phyloP scores from a whole-genome alignment of 2,329 filamentous ascomycete species.

The Chrysoporthe cubensis region DNA sequence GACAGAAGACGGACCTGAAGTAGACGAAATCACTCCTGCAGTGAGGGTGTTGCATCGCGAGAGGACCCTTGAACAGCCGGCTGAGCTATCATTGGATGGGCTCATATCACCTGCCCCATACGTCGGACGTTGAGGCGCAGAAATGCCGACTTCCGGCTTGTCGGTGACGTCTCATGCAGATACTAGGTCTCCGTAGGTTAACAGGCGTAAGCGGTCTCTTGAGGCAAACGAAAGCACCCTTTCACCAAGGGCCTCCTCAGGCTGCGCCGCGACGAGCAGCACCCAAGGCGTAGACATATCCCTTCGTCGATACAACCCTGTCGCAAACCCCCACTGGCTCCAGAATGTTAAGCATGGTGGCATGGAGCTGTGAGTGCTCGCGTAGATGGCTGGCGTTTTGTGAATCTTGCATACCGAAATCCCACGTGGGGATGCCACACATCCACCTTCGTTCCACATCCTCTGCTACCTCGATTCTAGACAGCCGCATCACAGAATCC shows the following conservation, averaged over 20 bases:
- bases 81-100: neutral
- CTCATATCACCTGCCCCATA: constrained; percentile 17
- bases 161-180: constrained; percentile 5
- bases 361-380: neutral
- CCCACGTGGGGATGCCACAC: neutral
- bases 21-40: constrained; percentile 14
- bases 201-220: neutral
- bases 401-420: constrained; percentile 2
- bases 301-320: neutral
- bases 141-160: constrained; percentile 19
- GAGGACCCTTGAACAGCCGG: neutral
- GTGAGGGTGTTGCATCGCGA: neutral
- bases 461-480: neutral
- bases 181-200: neutral
- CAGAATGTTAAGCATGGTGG: neutral
- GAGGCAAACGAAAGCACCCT: neutral
- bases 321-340: neutral
- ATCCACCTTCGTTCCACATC: neutral
- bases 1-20: neutral
- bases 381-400: neutral
- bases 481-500: neutral
- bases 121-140: constrained; percentile 14
- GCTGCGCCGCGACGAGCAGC: too few relatives aligned
- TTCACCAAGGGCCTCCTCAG: too few relatives aligned
- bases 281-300: neutral